Conservation (phyloP, 768 basidiomycete genomes). For the Dacryopinax primogenitus region DNA sequence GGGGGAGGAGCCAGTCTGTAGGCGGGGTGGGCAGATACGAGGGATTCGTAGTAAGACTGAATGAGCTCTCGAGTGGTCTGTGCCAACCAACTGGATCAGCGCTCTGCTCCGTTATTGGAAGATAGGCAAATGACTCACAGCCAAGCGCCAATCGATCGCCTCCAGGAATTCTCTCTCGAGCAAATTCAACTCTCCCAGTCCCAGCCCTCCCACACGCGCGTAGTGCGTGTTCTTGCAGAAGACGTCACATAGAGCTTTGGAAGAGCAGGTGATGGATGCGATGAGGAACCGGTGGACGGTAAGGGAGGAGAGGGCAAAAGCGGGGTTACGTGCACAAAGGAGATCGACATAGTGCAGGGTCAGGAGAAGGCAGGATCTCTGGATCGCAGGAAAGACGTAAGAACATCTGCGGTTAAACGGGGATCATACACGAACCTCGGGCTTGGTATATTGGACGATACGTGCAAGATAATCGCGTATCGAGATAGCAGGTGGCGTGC, state of each 20-base stretch:
- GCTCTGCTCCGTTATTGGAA: no score
- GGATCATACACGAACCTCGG: conserved; percentile 52
- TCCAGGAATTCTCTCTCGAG: conserved; percentile 88
- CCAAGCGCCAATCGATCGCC: conserved; percentile 88
- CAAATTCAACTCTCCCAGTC: conserved; percentile 78
- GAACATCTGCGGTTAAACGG: neutral
- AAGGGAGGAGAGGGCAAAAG: conserved; percentile 87
- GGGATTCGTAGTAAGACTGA: conserved; percentile 87
- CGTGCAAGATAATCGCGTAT: conserved; percentile 88
- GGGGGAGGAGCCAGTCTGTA: neutral
- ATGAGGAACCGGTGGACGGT: conserved; percentile 98
- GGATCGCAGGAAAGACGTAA: conserved; percentile 14
- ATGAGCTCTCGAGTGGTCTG: conserved; percentile 85
- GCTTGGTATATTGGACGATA: conserved; percentile 88
- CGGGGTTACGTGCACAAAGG: conserved; percentile 73
- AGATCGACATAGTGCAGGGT: conserved; percentile 85
- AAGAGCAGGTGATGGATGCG: conserved; percentile 78
- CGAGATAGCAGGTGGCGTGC: conserved; percentile 74
- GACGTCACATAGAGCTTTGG: conserved; percentile 88
- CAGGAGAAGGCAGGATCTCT: conserved; percentile 72
- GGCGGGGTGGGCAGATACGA: conserved; percentile 61
- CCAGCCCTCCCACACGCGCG: conserved; percentile 92
- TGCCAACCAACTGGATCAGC: no score
- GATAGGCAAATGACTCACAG: conserved; percentile 40
- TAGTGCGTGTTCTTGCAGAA: conserved; percentile 94